phyloP scores from a whole-genome alignment of 306 rosid genomes.

The Trichosanthes truncata region DNA sequence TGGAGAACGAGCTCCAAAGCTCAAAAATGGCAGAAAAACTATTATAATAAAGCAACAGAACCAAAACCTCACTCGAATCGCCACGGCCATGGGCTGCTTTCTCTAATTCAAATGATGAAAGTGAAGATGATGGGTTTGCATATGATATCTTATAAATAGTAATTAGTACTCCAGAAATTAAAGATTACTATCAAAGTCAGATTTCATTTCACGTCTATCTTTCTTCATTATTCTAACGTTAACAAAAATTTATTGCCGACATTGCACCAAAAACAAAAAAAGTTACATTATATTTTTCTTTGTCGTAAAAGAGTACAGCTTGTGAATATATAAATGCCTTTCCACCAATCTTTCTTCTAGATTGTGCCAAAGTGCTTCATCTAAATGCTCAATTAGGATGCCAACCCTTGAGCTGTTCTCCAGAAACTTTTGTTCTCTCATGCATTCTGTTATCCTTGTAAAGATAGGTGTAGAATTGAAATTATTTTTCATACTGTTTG shows the following conservation, averaged over 20 bases:
- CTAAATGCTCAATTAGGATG: not conserved
- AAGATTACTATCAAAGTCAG: not conserved
- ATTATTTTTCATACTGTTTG: too few species aligned
- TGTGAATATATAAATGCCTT: not conserved
- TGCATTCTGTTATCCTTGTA: too few species aligned
- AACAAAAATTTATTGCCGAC: not conserved
- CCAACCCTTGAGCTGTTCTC: too few species aligned
- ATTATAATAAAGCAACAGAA: not conserved
- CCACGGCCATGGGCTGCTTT: not conserved
- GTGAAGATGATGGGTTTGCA: not conserved
- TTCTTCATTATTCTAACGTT: not conserved
- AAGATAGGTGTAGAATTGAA: too few species aligned
- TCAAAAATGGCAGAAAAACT: constrained; percentile 3
- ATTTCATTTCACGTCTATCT: not conserved
- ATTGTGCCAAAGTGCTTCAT: not conserved
- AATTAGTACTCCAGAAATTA: too few species aligned
- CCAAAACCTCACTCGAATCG: not conserved
- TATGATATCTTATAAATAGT: not conserved
- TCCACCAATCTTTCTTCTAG: not conserved
- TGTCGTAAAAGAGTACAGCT: too few species aligned
- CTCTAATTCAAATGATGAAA: not conserved
- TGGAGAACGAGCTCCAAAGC: constrained; percentile 8
- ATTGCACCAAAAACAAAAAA: not conserved
- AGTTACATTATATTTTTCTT: too few species aligned
- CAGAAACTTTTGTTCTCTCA: too few species aligned